Percentiles rank a stretch among this genome's conserved stretches.
Evolutionary conservation across 2,329 filamentous ascomycete genomes (phyloP).

Genomic region (Mariannaea elegans): DNA sequence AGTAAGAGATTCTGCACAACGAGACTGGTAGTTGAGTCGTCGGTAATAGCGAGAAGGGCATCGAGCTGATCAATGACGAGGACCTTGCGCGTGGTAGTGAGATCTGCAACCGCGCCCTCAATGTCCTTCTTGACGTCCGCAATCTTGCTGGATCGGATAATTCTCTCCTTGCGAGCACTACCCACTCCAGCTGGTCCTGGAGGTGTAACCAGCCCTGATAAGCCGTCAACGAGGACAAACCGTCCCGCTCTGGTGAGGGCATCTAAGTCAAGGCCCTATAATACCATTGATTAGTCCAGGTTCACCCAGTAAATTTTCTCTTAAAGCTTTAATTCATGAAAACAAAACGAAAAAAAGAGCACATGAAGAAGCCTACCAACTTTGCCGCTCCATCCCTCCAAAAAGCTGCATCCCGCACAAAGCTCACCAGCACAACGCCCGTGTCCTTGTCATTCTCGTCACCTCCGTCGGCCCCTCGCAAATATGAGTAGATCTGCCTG

Average conservation of each 20-base stretch:
- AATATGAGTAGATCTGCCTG: slow-evolving; percentile 61
- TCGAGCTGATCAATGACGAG: slow-evolving; percentile 74
- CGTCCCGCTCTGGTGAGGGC: slow-evolving; percentile 63
- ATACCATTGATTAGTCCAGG: not conserved
- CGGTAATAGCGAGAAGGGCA: slow-evolving; percentile 67
- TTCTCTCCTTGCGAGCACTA: slow-evolving; percentile 23
- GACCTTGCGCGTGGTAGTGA: slow-evolving; percentile 53
- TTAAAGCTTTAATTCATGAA: not conserved
- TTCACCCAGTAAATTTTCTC: not conserved
- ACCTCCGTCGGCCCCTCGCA: slow-evolving; percentile 41
- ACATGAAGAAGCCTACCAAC: slow-evolving; percentile 56
- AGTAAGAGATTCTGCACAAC: slow-evolving; percentile 66
- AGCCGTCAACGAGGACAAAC: slow-evolving; percentile 80
- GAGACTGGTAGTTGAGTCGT: slow-evolving; percentile 53
- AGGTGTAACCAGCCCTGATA: slow-evolving; percentile 64
- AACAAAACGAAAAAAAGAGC: not conserved
- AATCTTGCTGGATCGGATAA: slow-evolving; percentile 45
- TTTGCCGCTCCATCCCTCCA: slow-evolving; percentile 78
- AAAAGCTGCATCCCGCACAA: slow-evolving; percentile 79
- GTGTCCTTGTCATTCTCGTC: slow-evolving; percentile 43
- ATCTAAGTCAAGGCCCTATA: slow-evolving; percentile 75
- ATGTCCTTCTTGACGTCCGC: slow-evolving; percentile 51
- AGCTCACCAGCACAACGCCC: slow-evolving; percentile 81
- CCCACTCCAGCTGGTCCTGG: not conserved
- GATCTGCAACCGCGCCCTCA: slow-evolving; percentile 49